Evolutionary conservation across 306 rosid genomes (phyloP), one percentile per base, ranked within the genome.

Genomic region (Nissolia schottii): DNA sequence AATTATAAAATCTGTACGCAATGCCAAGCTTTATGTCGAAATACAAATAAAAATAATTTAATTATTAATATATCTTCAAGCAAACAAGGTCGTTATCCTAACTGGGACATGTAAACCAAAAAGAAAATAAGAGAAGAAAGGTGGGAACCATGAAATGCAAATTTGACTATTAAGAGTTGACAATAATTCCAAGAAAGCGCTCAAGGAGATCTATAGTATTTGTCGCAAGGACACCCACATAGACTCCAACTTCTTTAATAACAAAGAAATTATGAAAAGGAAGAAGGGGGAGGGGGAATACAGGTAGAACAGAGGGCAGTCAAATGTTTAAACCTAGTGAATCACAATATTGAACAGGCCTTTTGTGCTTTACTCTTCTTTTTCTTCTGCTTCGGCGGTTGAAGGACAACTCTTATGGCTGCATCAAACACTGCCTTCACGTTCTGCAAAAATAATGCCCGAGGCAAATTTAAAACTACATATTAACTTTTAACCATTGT

Each of bases 351-450:
- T 64, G 97, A 89, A 90, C 99, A 94, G 5, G 93, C 96, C 86
- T 85, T 94, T 78, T 93, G 98, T 46, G 81, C 96, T 84, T 91
- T 94, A 85, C 73, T 67, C 84, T 91, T 91, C 92, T 91, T 94
- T 80, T 94, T 94, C 99, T 94, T 94, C 87, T 87, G 88, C 88
- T 94, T 94, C 2, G 99, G 99, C 40, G 99, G 99, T 91, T 94
- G 99, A 86, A 94, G 99, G 50, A 94, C 99, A 85, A 94, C 99
- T 87, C 87, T 89, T 73, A 94, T 94, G 66, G 99, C 97, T 14
- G 94, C 92, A 76, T 94, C 99, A 34, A 94, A 91, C 57, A 94
- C 99, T 32, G 78, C 87, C 84, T 94, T 94, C 91, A 94, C 99
- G 40, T 94, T 91, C 99, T 94, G 89, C 80, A 79, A 57, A 74